Base-by-base conservation (phyloP, 1,284 basidiomycete species). In the Pascua sp. region DNA sequence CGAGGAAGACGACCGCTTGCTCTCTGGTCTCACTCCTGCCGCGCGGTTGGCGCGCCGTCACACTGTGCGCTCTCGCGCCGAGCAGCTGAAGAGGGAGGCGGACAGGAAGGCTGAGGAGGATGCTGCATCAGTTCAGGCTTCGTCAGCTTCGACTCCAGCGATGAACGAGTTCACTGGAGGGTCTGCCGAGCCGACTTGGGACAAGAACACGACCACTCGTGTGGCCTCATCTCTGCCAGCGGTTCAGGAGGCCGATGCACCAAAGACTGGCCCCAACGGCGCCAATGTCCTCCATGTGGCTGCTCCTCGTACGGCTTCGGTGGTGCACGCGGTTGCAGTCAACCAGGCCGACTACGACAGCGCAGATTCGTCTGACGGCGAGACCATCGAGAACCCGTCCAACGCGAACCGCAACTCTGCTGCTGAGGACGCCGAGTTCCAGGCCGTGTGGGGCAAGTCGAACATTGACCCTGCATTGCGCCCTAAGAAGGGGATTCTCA, bases 41-140 rank as follows among this genome's bases (percentile, higher is more conserved):
- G 95, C 94, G 0, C 88, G 90, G 70, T 84, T 96, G 12, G 92
- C 91, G 0, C 78, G 91, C 46, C 90, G 93, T 73, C 93, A 97
- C 74, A 90, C 91, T 17, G 69, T 79, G 10, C 63, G 70, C 38
- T 77, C 83, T 55, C 89, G 88, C 63, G 90, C 90, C 1, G 89
- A 91, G 73, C 71, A 88, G 41, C 75, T 75, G 51, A 73, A 63
- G 73, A 71, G 46, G 68, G 76, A 59, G 63, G 68, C 45, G 4
- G 50, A 48, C 59, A 49, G 47, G 51, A 37, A 43, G 45, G 24
- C 24, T 32, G 24, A 32, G 24, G 24, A 32, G 24, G 24, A 32
- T 32, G 24, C 24, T 32, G 24, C 24, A 32, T 32, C 24, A 3
- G 24, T 7, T 32, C 24, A 7, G 24, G 7, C 24, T 4, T 32